These are phyloP conservation scores for Xylariaceae sp. DNA, from an alignment of 2,329 filamentous ascomycete genomes.

Conservation along the genomic window DNA sequence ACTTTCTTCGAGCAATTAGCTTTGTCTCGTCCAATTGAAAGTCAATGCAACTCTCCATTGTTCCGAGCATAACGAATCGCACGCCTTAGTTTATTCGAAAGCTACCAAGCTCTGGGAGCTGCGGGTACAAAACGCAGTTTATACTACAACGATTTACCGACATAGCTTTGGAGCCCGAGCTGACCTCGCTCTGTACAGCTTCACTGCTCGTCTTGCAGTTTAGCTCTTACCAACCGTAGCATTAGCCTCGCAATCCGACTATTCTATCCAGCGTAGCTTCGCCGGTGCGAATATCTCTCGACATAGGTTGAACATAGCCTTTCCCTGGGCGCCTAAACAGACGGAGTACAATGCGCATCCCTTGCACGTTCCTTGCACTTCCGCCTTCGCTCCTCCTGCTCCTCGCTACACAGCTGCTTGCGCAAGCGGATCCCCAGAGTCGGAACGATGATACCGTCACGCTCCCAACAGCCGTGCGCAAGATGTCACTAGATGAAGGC, in stretches of 20 bases:
- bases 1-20: background rate
- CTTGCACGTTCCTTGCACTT: conserved; percentile 21
- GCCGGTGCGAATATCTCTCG: no score
- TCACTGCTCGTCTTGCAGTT: no score
- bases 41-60: conserved; percentile 2
- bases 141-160: conserved; percentile 6
- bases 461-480: conserved; percentile 68
- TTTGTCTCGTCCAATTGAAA: no score
- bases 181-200: no score
- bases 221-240: no score
- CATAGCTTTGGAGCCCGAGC: no score
- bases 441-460: conserved; percentile 32
- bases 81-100: no score
- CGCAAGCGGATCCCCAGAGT: conserved; percentile 22
- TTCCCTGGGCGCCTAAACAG: background rate
- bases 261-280: no score
- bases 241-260: no score
- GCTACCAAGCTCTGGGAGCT: conserved; percentile 10
- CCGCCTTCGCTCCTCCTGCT: conserved; percentile 47
- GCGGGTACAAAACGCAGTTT: conserved; percentile 1
- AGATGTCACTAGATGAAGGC: conserved; percentile 72
- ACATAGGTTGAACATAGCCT: no score
- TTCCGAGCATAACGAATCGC: no score
- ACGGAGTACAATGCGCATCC: conserved; percentile 15
- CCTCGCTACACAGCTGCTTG: conserved; percentile 46